Conservation (phyloP, 371 early-diverging fungal species). For the Lichtheimia ramosa region DNA sequence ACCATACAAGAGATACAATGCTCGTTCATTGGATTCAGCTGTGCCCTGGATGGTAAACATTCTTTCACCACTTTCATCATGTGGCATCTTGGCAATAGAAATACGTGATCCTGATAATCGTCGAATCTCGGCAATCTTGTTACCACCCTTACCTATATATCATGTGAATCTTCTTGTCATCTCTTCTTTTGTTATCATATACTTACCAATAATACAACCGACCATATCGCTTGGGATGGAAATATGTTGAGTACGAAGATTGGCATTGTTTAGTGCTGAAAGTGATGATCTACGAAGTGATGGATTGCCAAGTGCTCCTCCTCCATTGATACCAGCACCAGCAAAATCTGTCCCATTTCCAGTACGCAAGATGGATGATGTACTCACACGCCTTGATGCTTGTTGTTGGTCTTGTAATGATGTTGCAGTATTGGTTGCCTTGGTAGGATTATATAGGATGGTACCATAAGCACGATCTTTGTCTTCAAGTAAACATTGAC, state of each 20-base stretch:
- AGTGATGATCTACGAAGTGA: constrained; percentile 1
- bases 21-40: constrained; percentile 81
- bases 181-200: not conserved
- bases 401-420: constrained; percentile 23
- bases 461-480: constrained; percentile 47
- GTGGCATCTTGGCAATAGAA: constrained; percentile 70
- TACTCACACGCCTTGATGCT: not conserved
- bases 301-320: no score
- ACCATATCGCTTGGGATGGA: constrained; percentile 91
- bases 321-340: constrained; percentile 7
- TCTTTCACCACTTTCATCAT: constrained; percentile 68
- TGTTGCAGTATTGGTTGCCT: constrained; percentile 7
- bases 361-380: constrained; percentile 55
- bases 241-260: constrained; percentile 75
- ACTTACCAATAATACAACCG: constrained; percentile 86
- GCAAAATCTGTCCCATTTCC: constrained; percentile 49
- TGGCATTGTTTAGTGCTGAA: constrained; percentile 19
- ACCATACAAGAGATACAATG: constrained; percentile 77
- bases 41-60: constrained; percentile 84
- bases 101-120: constrained; percentile 79
- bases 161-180: no score
- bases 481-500: constrained; percentile 43
- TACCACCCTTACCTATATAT: constrained; percentile 57
- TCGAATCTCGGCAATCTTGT: constrained; percentile 85
- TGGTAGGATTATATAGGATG: constrained; percentile 44